phyloP scores from a whole-genome alignment of 176 grass and related monocot species.

The Juncus inflexus region DNA sequence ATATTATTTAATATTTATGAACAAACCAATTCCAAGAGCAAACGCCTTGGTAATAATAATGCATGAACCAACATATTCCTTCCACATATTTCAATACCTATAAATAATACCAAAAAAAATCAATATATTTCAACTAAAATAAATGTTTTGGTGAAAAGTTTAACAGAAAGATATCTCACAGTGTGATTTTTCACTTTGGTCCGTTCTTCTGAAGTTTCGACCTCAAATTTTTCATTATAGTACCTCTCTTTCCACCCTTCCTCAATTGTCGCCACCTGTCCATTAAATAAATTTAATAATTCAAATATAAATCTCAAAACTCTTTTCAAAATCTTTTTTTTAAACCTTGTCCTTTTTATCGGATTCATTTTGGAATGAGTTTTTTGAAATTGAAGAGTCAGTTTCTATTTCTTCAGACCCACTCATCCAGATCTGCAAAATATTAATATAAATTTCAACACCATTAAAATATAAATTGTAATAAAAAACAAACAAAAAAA shows the following conservation, averaged over 20 bases:
- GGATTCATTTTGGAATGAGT: not conserved
- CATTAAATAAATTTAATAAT: constrained; percentile 2
- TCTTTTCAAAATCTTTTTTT: not conserved
- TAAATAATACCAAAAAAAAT: not conserved
- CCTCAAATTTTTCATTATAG: constrained; percentile 45
- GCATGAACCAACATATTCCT: constrained; percentile 60
- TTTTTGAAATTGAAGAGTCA: not conserved
- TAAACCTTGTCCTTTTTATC: constrained; percentile 1
- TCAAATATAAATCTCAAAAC: constrained; percentile 11
- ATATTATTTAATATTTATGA: too few species aligned
- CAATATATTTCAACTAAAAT: not conserved
- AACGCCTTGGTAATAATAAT: constrained; percentile 45
- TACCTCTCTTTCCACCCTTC: constrained; percentile 53
- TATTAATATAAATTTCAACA: not conserved
- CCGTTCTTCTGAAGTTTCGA: constrained; percentile 31
- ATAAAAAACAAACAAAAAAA: constrained; percentile 6
- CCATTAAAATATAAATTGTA: constrained; percentile 4
- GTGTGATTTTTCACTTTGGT: constrained; percentile 28
- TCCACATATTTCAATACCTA: constrained; percentile 61
- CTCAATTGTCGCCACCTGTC: constrained; percentile 17
- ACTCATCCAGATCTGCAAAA: constrained; percentile 18
- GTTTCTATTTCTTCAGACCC: not conserved
- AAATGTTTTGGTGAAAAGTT: not conserved
- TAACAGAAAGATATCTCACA: constrained; percentile 29
- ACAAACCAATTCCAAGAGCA: constrained; percentile 66